These are phyloP conservation scores for Rhizophagus prolifer DNA, from an alignment of 192 early-diverging fungal species.

Conservation along the genomic window DNA sequence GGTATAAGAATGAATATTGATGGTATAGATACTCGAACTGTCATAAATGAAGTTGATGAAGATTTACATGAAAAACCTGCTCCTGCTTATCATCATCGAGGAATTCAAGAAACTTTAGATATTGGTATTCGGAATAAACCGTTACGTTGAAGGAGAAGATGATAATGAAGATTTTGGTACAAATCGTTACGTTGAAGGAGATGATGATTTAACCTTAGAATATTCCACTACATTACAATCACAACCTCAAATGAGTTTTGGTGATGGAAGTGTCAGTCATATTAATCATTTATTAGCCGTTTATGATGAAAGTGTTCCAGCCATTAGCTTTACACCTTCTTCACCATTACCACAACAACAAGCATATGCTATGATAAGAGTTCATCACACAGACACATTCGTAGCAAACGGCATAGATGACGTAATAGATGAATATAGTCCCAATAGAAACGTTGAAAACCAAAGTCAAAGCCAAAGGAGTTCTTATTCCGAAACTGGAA, in stretches of 20 bases:
- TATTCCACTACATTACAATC: background rate
- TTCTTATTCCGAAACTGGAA: too few species aligned
- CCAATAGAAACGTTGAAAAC: too few species aligned
- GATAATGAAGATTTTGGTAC: background rate
- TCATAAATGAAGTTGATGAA: background rate
- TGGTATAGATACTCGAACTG: background rate
- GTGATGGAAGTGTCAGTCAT: background rate
- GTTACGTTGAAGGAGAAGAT: too few species aligned
- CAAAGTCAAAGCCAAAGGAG: too few species aligned
- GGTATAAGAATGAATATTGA: conserved; percentile 6
- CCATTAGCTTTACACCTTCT: background rate
- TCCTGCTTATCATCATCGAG: background rate
- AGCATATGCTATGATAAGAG: background rate
- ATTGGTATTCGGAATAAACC: background rate
- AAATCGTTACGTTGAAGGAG: background rate
- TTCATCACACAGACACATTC: background rate
- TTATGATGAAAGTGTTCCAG: background rate
- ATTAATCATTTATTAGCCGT: background rate
- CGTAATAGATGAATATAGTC: background rate
- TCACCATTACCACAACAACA: background rate
- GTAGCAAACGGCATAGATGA: background rate
- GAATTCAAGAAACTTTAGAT: background rate
- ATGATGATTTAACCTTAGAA: background rate
- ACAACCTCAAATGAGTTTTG: background rate
- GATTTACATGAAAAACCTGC: background rate